These are phyloP conservation scores for Colletotrichum godetiae DNA, from an alignment of 2,329 filamentous ascomycete species.

Conservation along the genomic window DNA sequence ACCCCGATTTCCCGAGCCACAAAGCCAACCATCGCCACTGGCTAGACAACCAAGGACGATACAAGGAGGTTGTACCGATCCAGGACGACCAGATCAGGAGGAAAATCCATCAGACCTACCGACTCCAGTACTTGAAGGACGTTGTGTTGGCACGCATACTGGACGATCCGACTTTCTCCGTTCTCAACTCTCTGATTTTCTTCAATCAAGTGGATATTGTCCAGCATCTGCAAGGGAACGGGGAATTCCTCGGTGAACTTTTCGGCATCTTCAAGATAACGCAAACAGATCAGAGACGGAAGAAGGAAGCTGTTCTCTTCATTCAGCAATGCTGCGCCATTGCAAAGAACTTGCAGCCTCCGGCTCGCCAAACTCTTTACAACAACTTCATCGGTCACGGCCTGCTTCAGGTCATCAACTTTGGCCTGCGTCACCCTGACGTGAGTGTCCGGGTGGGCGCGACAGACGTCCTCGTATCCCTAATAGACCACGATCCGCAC, in stretches of 20 bases:
- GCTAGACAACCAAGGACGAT: slow-evolving; percentile 87
- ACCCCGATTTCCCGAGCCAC: slow-evolving; percentile 96
- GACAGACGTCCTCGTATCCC: slow-evolving; percentile 90
- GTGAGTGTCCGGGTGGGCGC: slow-evolving; percentile 89
- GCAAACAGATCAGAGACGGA: slow-evolving; percentile 74
- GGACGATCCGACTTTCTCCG: slow-evolving; percentile 97
- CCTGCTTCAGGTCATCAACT: slow-evolving; percentile 89
- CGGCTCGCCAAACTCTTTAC: slow-evolving; percentile 83
- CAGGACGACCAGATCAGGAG: slow-evolving; percentile 82
- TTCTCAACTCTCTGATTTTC: slow-evolving; percentile 97
- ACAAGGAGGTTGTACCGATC: slow-evolving; percentile 96
- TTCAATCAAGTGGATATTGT: slow-evolving; percentile 99
- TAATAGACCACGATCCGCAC: slow-evolving; percentile 95
- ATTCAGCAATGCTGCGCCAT: slow-evolving; percentile 96
- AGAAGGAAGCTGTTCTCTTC: slow-evolving; percentile 95
- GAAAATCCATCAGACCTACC: slow-evolving; percentile 97
- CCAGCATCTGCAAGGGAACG: slow-evolving; percentile 89
- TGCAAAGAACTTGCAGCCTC: slow-evolving; percentile 92
- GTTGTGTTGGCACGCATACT: slow-evolving; percentile 97
- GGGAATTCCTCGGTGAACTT: slow-evolving; percentile 81
- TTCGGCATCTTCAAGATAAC: slow-evolving; percentile 84
- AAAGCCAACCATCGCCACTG: slow-evolving; percentile 98
- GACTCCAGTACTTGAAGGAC: slow-evolving; percentile 95
- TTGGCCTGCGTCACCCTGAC: slow-evolving; percentile 86
- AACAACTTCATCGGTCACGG: slow-evolving; percentile 91